Percentiles rank a stretch among this genome's conserved stretches.
phyloP scores from a whole-genome alignment of 768 basidiomycete species.

The Lyophyllum atratum region DNA sequence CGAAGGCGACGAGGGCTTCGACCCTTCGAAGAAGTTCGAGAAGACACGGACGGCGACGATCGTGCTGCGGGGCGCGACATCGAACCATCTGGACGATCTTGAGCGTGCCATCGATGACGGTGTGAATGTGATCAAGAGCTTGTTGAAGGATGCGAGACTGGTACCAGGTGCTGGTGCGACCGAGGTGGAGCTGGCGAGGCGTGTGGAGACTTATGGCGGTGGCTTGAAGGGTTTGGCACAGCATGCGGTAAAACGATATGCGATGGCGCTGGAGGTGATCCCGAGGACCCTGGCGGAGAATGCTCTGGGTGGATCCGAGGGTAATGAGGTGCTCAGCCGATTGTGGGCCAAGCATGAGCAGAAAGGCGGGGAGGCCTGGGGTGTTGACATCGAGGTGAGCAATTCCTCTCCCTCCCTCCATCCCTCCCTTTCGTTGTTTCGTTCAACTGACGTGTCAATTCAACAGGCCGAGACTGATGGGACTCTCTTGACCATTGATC shows the following conservation, averaged over 20 bases:
- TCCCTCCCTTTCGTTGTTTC: neutral
- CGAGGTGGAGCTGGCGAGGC: constrained; percentile 88
- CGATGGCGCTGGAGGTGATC: constrained; percentile 87
- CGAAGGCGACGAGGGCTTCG: constrained; percentile 64
- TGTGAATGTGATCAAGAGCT: constrained; percentile 90
- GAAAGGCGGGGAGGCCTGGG: constrained; percentile 72
- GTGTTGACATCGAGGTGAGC: constrained; percentile 86
- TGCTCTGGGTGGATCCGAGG: constrained; percentile 86
- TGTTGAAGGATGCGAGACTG: constrained; percentile 87
- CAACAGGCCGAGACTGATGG: constrained; percentile 76
- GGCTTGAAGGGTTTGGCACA: constrained; percentile 90
- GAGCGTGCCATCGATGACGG: constrained; percentile 97
- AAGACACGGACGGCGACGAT: constrained; percentile 91
- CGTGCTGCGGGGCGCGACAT: constrained; percentile 92
- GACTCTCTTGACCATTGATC: constrained; percentile 61
- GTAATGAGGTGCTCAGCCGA: constrained; percentile 87
- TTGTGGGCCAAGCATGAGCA: constrained; percentile 90
- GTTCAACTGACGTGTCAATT: neutral
- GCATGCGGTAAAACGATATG: constrained; percentile 91
- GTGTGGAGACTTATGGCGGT: constrained; percentile 84
- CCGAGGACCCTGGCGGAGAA: constrained; percentile 95
- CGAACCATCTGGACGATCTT: constrained; percentile 92
- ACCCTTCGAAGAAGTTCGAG: constrained; percentile 54
- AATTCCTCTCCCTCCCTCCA: neutral
- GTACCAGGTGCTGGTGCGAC: constrained; percentile 95